Base-by-base conservation (phyloP, 169 alveolate species). In the Plasmodium adleri region DNA sequence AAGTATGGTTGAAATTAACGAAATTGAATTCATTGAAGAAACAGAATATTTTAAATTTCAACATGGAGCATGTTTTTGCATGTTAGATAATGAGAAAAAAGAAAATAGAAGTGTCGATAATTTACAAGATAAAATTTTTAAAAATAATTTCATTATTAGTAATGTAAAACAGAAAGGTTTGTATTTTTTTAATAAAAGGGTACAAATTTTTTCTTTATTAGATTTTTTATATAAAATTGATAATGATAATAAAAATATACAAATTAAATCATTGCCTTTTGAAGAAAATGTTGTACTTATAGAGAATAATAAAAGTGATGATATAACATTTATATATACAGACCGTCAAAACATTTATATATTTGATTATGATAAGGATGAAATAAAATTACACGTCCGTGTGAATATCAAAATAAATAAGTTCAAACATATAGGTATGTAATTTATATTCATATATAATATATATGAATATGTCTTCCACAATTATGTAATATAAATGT, bases 221-320 rank as follows among this genome's bases (percentile, higher is more conserved):
- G 91, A 83, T 63, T 83, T 83, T 83, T 72, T 83, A 63, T 83
- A 83, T 47, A 83, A 83, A 83, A 52, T 83, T 70, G 91, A 83
- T 60, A 83, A 68, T 47, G 85, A 59, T 8, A 83, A 59, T 70
- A 68, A 52, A 15, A 71, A 83, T 9, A 83, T 83, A 83, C 68
- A 83, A 17, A 83, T 83, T 13, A 67, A 83, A 43, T 63, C 85
- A 0, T 28, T 68, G 52, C 91, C 91, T 50, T 83, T 83, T 47
- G 72, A 56, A 50, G 91, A 83, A 59, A 43, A 70, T 28, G 50
- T 45, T 15, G 32, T 68, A n/a, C 71, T 83, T 58, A 70, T 83
- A 54, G 91, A 70, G 50, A 83, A 83, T 73, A 45, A 83, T 62
- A 83, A 83, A 68, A 70, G 47, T 15, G 91, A 83, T 50, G 58